Evolutionary conservation across 495 filamentous ascomycete species (phyloP).

Genomic region (Neurospora sp.): DNA sequence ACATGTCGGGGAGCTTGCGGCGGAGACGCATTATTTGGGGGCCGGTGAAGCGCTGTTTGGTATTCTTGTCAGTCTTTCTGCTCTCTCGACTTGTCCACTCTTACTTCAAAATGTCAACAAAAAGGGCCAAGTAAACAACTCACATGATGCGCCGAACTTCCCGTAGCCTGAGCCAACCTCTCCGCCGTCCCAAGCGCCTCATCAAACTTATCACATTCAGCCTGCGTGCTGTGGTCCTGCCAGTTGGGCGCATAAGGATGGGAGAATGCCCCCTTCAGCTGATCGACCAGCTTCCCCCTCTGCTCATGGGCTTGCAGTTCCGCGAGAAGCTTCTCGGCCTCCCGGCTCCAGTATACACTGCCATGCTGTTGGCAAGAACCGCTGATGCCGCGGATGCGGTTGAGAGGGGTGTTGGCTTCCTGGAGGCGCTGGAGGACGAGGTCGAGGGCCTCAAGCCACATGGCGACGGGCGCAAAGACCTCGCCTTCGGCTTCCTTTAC

Average conservation of each 20-base stretch:
- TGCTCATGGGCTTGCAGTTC: constrained; percentile 47
- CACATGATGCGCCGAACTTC: constrained; percentile 91
- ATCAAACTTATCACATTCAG: constrained; percentile 84
- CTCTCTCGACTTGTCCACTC: background rate
- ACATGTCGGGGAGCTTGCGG: constrained; percentile 66
- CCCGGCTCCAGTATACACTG: constrained; percentile 76
- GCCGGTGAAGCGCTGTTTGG: constrained; percentile 80
- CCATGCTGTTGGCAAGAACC: constrained; percentile 96
- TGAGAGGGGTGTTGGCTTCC: constrained; percentile 66
- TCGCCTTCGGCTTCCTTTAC: constrained; percentile 71
- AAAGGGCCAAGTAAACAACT: constrained; percentile 16
- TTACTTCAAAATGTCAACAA: background rate
- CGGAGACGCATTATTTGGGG: constrained; percentile 88
- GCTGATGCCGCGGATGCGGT: constrained; percentile 68
- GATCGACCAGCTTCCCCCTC: constrained; percentile 43
- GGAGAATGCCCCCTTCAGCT: constrained; percentile 64
- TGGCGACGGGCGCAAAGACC: constrained; percentile 82
- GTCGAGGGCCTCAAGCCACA: constrained; percentile 92
- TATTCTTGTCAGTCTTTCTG: constrained; percentile 13
- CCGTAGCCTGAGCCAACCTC: constrained; percentile 65
- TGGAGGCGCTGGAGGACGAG: constrained; percentile 65
- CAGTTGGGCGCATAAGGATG: constrained; percentile 89
- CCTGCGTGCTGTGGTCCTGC: constrained; percentile 92
- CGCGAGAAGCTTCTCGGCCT: constrained; percentile 56
- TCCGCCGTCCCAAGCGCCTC: constrained; percentile 52